Conservation (phyloP, 2,329 filamentous ascomycete species). For the Chaetomium olivaceum region DNA sequence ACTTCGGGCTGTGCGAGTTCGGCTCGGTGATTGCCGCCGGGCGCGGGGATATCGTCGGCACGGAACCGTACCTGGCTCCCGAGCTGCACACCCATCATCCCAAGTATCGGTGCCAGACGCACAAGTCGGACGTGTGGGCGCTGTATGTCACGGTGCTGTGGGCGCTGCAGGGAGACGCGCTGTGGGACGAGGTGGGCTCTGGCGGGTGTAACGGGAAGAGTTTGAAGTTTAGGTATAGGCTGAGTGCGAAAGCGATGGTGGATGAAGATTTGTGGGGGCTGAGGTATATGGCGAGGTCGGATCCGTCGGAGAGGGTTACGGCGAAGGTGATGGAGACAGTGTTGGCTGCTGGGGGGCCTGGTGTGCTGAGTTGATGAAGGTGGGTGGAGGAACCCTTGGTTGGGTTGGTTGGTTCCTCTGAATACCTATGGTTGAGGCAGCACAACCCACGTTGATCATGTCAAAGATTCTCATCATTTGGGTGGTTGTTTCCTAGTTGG, state of each 20-base stretch:
- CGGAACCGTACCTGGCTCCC: slow-evolving; percentile 3
- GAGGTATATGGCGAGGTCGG: not conserved
- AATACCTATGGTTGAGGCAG: too few species aligned
- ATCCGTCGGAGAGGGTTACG: not conserved
- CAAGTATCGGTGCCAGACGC: not conserved
- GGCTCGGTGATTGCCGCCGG: not conserved
- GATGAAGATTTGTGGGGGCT: not conserved
- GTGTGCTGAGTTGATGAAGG: not conserved
- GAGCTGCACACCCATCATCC: not conserved
- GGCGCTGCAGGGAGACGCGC: not conserved
- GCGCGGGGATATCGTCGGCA: not conserved
- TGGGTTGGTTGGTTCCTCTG: too few species aligned
- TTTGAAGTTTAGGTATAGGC: not conserved
- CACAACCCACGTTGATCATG: not conserved
- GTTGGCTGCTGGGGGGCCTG: not conserved
- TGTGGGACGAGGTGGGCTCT: not conserved
- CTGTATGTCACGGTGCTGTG: slow-evolving; percentile 15
- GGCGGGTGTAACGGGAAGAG: not conserved
- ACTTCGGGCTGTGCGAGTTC: slow-evolving; percentile 15
- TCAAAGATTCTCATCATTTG: not conserved
- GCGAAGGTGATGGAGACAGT: not conserved
- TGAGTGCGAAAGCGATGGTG: not conserved
- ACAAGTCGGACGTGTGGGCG: slow-evolving; percentile 23
- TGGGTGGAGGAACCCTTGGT: not conserved
- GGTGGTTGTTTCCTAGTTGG: not conserved